Evolutionary conservation across 306 rosid species (phyloP), one percentile per base, ranked within the genome.

Genomic region (Cicer yamashitae): DNA sequence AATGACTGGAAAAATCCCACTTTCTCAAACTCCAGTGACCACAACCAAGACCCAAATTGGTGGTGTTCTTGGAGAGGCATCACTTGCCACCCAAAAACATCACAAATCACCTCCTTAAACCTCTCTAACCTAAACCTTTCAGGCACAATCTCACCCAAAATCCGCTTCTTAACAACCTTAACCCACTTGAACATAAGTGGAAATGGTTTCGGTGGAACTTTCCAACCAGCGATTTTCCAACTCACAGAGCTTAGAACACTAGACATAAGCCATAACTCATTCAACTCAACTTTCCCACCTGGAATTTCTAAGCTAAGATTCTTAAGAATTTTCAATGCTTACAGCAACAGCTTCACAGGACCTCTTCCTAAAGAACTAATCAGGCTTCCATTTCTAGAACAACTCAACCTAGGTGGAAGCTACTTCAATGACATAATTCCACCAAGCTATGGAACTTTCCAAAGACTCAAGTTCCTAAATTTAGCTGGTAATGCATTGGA

Each of bases 51-150:
- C 73, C 86, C 92, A 5, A 73, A 81, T 53, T 94, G 97, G 97
- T 94, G 97, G 97, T 94, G 99, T 77, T 76, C 96, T 8, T 94
- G 97, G 99, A 88, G 88, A 3, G 99, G 96, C 18, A 54, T 94
- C 84, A 85, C 81, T 53, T 94, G 99, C 85, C 91, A 88, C 74
- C 82, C 86, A 2, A 85, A 84, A 65, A 78, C 92, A 11, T 18
- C 89, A 1, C 84, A 88, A 57, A 81, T 94, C 70, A 83, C 76
- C 48, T 15, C 86, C 38, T 81, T 94, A 1, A 90, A 94, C 84
- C 92, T 94, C 89, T 92, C 97, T 25, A 66, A 45, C 64, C 91
- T 87, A 62, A 94, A 94, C 81, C 96, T 94, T 66, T 82, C 99
- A 10, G 99, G 97, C 64, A 45, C 62, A 40, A 84, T 94, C 71